phyloP scores from a whole-genome alignment of 129 eudicot genomes.

The Flaveria ramosissima region DNA sequence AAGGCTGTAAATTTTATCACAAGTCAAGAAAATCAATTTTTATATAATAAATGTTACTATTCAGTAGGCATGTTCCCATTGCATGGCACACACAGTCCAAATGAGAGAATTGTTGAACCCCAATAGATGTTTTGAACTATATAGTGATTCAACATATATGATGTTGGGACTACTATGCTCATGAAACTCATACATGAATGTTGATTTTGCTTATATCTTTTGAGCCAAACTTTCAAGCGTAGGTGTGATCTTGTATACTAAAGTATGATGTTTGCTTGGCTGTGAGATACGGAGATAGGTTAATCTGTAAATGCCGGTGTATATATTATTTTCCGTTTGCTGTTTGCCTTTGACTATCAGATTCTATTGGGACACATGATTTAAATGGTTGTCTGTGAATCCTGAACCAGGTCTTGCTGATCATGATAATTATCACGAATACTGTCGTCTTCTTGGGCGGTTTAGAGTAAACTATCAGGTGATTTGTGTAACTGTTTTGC shows the following conservation, averaged over 20 bases:
- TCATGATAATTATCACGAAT: slow-evolving; percentile 97
- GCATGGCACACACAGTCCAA: neutral
- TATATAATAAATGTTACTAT: neutral
- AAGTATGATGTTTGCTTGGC: slow-evolving; percentile 13
- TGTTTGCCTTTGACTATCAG: slow-evolving; percentile 24
- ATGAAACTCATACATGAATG: slow-evolving; percentile 2
- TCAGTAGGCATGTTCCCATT: neutral
- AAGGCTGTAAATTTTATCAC: neutral
- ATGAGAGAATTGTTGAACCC: neutral
- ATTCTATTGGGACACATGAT: slow-evolving; percentile 2
- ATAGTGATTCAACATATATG: slow-evolving; percentile 1
- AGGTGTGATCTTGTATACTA: slow-evolving; percentile 8
- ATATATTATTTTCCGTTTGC: slow-evolving; percentile 14
- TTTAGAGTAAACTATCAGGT: slow-evolving; percentile 96
- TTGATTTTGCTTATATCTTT: slow-evolving; percentile 2
- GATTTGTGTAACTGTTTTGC: slow-evolving; percentile 2
- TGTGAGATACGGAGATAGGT: neutral
- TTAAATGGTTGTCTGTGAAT: slow-evolving; percentile 25
- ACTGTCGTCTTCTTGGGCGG: slow-evolving; percentile 97
- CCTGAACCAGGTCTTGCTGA: slow-evolving; percentile 75
- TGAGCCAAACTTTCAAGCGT: slow-evolving; percentile 3
- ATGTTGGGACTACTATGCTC: slow-evolving; percentile 9
- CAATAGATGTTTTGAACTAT: slow-evolving; percentile 3
- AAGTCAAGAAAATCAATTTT: neutral
- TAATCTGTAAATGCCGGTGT: slow-evolving; percentile 13